Evolutionary conservation across 805 yeast species (phyloP), one percentile per base, ranked within the genome.

Genomic region (Pichia occidentalis): DNA sequence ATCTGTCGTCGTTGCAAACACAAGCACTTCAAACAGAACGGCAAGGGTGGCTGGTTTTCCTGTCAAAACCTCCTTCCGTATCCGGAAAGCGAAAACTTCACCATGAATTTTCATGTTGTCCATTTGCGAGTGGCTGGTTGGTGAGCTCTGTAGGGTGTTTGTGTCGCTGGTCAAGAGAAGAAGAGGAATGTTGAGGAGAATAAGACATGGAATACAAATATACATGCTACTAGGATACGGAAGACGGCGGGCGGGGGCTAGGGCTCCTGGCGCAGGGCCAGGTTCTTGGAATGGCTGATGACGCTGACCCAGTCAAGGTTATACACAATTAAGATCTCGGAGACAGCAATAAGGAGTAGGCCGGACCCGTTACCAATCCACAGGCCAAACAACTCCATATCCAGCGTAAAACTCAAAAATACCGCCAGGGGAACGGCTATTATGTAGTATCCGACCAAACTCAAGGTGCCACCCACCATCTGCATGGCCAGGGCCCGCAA

Each of bases 341-440:
- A 49, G 3, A 67, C 31, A 0, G 75, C 82, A 34, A 80, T 70
- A 20, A 73, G 37, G 5, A 73, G 42, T 62, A 80, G 67, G 1
- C 87, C 94, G 32, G 70, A 52, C 7, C 82, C 87, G 45, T 78
- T 65, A 1, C 90, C 90, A 2, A 75, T 44, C 95, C 95, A 85
- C 34, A 85, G 58, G 0, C 95, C 95, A 8, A 62, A 55, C 17
- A 84, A 59, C 30, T 71, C 67, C 46, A 71, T 52, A 17, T 66
- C 65, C 12, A 60, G 58, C 7, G 57, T 51, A 48, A 74, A 74
- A 11, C 85, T 75, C n/a, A 83, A 60, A 13, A 70, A 48, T 22
- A 77, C 61, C 0, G 85, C 82, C 25, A 78, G 47, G 0, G 94
- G 94, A 28, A 83, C 64, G 1, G 85, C 88, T 44, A 81, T 60